Evolutionary conservation across 306 rosid genomes (phyloP).

Genomic region (Cucurbita moschata): DNA sequence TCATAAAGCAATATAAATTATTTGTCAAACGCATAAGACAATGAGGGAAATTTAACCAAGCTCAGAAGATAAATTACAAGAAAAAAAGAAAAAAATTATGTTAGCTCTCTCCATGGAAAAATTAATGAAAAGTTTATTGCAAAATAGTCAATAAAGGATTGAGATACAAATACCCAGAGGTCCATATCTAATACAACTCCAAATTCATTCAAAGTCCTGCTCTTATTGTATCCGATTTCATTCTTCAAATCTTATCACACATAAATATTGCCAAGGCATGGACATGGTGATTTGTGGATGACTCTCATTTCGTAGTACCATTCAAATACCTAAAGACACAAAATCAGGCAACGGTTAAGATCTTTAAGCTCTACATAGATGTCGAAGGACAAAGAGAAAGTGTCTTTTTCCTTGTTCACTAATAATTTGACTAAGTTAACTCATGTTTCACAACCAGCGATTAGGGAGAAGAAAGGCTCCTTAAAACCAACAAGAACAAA

Average conservation of each 20-base stretch:
- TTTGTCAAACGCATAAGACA: not conserved
- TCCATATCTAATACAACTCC: slow-evolving; percentile 2
- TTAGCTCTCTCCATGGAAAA: not conserved
- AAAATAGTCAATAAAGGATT: not conserved
- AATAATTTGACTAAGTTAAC: not conserved
- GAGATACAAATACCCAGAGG: slow-evolving; percentile 1
- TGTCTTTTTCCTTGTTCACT: not conserved
- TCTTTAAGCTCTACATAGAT: not conserved
- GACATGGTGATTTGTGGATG: slow-evolving; percentile 2
- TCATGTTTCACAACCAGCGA: not conserved
- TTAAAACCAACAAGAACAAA: not conserved
- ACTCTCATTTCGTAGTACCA: slow-evolving; percentile 7
- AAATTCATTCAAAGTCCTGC: not conserved
- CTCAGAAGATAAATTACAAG: not conserved
- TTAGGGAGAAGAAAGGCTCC: not conserved
- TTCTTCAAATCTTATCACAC: slow-evolving; percentile 6
- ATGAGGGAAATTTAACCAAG: not conserved
- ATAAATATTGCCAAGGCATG: not conserved
- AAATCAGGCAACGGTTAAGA: not conserved
- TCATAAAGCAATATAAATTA: not conserved
- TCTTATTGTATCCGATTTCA: not conserved
- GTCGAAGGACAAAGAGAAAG: not conserved
- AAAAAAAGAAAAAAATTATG: not conserved
- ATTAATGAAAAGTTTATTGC: not conserved
- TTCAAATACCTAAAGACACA: slow-evolving; percentile 2